Evolutionary conservation across 129 eudicot species (phyloP), one percentile per base, ranked within the genome.

Genomic region (Heracleum sosnowskyi): DNA sequence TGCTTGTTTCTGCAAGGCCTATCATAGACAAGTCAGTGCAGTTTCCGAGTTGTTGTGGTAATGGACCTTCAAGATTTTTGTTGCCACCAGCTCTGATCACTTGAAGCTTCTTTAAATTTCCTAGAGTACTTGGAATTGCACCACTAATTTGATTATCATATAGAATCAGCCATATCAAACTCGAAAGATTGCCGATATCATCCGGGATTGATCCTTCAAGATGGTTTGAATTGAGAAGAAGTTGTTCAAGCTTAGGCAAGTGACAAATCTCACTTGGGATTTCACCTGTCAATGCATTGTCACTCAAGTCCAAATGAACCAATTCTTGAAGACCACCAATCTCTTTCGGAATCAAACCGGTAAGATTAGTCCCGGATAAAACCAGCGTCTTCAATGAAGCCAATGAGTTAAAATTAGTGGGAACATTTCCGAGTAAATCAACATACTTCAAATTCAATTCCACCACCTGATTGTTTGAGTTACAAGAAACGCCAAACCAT

Each of bases 11-110:
- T 1, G 98, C 98, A 57, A 94, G 45, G 31, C 98, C 98, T 40
- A 94, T 31, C 89, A 90, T 79, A 51, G 81, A 79, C 75, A 94
- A 76, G 76, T 82, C 79, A 28, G 87, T 82, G 73, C 97, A 94
- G 37, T 94, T 94, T 1, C 98, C 98, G 36, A 94, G 88, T 78
- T 91, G 92, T 73, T 80, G 62, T 5, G 98, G 98, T 28, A 94
- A 75, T 15, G 90, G 75, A 33, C 98, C 98, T 85, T 79, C 86
- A 33, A 94, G 91, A 77, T 94, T 90, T 81, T 91, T 94, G 82
- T 94, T 94, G n/a, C 98, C 98, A 36, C 98, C 98, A 12, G 90
- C 98, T 82, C 98, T 78, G 13, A 94, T 79, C 68, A 87, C 90
- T 75, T 83, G 79, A 34, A 94, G 90, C 75, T 86, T 88, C 45